Percentiles rank a stretch among this genome's conserved stretches.
These are phyloP conservation scores for Colletotrichum lentis DNA, from an alignment of 2,329 filamentous ascomycete genomes.

Conservation along the genomic window DNA sequence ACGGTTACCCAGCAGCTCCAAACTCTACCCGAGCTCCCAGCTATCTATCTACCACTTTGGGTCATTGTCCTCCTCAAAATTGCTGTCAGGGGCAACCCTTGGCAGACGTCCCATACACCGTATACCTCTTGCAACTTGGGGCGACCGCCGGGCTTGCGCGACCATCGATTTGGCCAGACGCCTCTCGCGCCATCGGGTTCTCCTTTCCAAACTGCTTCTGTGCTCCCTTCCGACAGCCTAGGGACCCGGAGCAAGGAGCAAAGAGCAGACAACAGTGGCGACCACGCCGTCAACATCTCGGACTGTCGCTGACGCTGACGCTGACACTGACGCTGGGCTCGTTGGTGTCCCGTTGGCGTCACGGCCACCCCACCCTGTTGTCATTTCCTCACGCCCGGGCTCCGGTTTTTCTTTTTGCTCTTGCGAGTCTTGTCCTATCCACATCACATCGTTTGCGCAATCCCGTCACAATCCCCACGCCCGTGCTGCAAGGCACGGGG, in stretches of 20 bases:
- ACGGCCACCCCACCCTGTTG: neutral
- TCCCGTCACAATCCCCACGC: slow-evolving; percentile 23
- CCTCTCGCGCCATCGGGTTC: neutral
- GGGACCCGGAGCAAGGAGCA: too few relatives aligned
- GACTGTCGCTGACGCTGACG: too few relatives aligned
- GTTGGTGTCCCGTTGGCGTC: slow-evolving; percentile 8
- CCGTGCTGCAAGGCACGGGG: neutral
- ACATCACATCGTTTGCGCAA: slow-evolving; percentile 28
- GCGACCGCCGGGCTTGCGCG: slow-evolving; percentile 1
- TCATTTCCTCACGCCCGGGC: slow-evolving; percentile 17
- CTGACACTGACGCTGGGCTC: neutral
- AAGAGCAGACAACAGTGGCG: neutral
- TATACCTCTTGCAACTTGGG: neutral
- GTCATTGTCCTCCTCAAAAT: slow-evolving; percentile 17
- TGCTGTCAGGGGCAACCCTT: slow-evolving; percentile 22
- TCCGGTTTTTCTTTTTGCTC: slow-evolving; percentile 7
- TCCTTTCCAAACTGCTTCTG: neutral
- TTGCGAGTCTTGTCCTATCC: neutral
- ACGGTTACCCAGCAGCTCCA: neutral
- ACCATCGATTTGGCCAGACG: slow-evolving; percentile 1
- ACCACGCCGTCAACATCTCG: slow-evolving; percentile 1
- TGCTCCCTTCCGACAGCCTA: neutral
- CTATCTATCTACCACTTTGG: slow-evolving; percentile 17
- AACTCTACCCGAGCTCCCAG: slow-evolving; percentile 17
- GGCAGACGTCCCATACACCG: neutral